phyloP scores from a whole-genome alignment of 345 rosid species.

The Crucihimalaya himalaica region DNA sequence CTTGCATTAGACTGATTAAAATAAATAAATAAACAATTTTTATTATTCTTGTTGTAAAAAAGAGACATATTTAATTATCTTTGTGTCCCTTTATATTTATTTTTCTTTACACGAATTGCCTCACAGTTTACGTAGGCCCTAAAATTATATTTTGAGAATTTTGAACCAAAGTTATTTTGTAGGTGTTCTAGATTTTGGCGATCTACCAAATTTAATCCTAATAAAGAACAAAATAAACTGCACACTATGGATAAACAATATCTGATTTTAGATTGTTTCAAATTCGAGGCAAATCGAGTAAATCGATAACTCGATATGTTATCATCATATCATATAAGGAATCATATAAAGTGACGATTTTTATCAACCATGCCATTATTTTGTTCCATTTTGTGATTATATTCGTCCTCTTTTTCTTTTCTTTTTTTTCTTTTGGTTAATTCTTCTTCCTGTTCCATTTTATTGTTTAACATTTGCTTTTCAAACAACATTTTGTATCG shows the following conservation, averaged over 20 bases:
- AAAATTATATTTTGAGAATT: background rate
- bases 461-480: background rate
- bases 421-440: background rate
- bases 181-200: background rate
- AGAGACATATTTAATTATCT: background rate
- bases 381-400: constrained; percentile 29
- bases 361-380: constrained; percentile 11
- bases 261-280: background rate
- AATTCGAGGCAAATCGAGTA: background rate
- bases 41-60: background rate
- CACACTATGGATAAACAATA: too few relatives aligned
- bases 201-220: background rate
- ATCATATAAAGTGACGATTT: constrained; percentile 25
- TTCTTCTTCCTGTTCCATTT: background rate
- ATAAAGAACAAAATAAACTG: background rate
- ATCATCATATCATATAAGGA: background rate
- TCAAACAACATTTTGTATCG: background rate
- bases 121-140: background rate
- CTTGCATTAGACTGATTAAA: background rate
- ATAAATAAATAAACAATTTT: background rate
- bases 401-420: background rate
- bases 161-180: background rate
- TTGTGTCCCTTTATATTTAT: background rate
- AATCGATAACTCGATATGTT: background rate
- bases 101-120: background rate